A percentile compares a stretch with the other conserved stretches of the same genome.
Conservation (phyloP, 2,329 filamentous ascomycete species). For the Dothidotthia symphoricarpi region DNA sequence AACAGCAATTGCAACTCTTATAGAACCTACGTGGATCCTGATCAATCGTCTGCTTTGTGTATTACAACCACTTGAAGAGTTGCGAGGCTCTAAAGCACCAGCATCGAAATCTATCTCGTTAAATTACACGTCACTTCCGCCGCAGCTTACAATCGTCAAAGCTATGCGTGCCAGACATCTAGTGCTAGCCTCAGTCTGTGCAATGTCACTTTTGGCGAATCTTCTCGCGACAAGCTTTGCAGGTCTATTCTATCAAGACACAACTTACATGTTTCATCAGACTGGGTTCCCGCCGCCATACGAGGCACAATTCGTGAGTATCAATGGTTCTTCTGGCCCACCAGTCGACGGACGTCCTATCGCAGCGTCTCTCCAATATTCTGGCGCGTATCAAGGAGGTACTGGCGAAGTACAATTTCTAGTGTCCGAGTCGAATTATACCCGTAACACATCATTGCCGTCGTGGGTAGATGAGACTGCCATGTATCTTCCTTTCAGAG, state of each 20-base stretch:
- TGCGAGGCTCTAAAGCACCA: conserved; percentile 42
- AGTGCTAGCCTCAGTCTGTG: conserved; percentile 48
- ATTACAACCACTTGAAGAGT: conserved; percentile 54
- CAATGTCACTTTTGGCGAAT: conserved; percentile 51
- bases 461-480: conserved; percentile 49
- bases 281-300: conserved; percentile 6
- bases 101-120: conserved; percentile 38
- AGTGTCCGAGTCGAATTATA: conserved; percentile 48
- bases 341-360: background rate
- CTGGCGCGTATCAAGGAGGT: conserved; percentile 19
- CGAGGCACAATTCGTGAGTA: conserved; percentile 12
- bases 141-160: conserved; percentile 50
- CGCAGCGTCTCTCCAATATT: no score
- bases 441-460: conserved; percentile 45
- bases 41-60: conserved; percentile 54
- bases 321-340: conserved; percentile 24
- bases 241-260: conserved; percentile 49
- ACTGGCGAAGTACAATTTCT: conserved; percentile 42
- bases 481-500: conserved; percentile 50
- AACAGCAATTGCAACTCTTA: conserved; percentile 52
- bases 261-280: no score
- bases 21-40: conserved; percentile 57
- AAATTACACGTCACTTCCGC: conserved; percentile 55
- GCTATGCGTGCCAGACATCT: conserved; percentile 49
- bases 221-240: conserved; percentile 53